Percentiles rank a stretch among this genome's conserved stretches.
phyloP scores from a whole-genome alignment of 2,329 filamentous ascomycete genomes.

The Ophiosphaerella korrae region DNA sequence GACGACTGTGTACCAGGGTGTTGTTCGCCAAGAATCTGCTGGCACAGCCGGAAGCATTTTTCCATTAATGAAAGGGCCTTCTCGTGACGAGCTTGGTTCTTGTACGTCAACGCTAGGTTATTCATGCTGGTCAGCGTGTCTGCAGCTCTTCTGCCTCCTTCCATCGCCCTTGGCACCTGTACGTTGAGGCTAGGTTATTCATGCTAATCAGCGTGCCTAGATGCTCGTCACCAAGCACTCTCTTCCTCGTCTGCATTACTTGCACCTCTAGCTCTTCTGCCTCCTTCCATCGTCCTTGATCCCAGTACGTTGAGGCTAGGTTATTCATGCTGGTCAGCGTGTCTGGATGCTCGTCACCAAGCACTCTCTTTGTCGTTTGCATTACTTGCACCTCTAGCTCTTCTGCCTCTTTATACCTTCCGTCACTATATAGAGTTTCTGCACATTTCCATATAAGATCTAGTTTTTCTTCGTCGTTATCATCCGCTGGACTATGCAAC shows the following conservation, averaged over 20 bases:
- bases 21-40: no score
- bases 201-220: no score
- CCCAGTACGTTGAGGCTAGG: conserved; percentile 1
- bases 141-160: not conserved
- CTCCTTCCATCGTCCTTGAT: not conserved
- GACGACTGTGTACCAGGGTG: no score
- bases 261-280: not conserved
- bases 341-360: no score
- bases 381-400: not conserved
- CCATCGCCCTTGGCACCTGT: not conserved
- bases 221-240: no score
- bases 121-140: not conserved
- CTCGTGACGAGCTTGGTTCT: no score
- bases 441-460: conserved; percentile 16
- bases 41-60: no score
- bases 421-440: conserved; percentile 12
- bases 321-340: no score
- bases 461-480: conserved; percentile 8
- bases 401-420: conserved; percentile 5
- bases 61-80: no score
- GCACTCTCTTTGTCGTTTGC: no score
- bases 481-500: conserved; percentile 5
- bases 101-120: not conserved
- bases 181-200: conserved; percentile 2
- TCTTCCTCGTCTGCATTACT: no score